These are phyloP conservation scores for Nicotiana tomentosiformis DNA, from an alignment of 257 asterid species.

Conservation along the genomic window DNA sequence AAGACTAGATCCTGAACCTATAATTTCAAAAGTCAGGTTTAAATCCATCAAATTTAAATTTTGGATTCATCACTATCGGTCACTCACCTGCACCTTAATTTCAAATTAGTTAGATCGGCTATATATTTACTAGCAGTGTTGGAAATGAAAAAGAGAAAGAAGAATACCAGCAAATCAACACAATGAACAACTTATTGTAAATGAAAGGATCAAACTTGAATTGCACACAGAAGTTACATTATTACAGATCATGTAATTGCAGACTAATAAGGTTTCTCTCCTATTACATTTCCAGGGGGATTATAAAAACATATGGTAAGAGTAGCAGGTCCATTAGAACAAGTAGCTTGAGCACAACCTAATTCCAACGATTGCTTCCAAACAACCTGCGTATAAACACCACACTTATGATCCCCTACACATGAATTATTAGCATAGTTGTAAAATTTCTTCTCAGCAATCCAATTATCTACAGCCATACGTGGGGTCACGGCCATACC, in stretches of 20 bases:
- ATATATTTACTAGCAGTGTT: not conserved
- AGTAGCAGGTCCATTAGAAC: conserved; percentile 34
- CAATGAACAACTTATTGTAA: not conserved
- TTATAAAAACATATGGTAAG: conserved; percentile 68
- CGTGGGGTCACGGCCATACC: conserved; percentile 43
- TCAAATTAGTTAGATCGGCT: not conserved
- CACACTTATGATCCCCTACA: conserved; percentile 46
- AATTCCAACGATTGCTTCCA: conserved; percentile 65
- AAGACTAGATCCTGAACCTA: not conserved
- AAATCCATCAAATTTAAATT: not conserved
- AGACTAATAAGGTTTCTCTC: conserved; percentile 74
- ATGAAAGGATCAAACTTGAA: not conserved
- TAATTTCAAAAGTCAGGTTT: not conserved
- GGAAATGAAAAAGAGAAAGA: not conserved
- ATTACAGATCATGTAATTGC: not conserved
- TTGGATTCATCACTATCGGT: not conserved
- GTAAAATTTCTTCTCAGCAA: conserved; percentile 69
- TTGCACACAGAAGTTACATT: not conserved
- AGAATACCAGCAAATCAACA: not conserved
- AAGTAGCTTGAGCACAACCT: conserved; percentile 72
- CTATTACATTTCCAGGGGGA: conserved; percentile 88
- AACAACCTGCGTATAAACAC: conserved; percentile 91
- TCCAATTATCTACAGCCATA: conserved; percentile 65
- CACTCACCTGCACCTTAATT: not conserved
- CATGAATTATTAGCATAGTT: conserved; percentile 58